phyloP scores from a whole-genome alignment of 805 yeast species.

The Metschnikowia chrysomelidarum region DNA sequence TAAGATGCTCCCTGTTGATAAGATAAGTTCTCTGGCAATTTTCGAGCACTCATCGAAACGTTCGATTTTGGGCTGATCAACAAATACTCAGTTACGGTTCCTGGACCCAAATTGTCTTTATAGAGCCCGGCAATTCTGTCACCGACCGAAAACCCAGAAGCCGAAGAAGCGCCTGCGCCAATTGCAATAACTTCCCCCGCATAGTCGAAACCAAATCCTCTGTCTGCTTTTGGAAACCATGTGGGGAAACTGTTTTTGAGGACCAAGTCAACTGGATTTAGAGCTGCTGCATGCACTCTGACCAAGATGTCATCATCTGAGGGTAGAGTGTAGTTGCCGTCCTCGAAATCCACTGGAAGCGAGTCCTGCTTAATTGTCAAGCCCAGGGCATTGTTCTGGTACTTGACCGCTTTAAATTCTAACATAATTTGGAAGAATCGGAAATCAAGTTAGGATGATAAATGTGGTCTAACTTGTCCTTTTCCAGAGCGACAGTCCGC shows the following conservation, averaged over 20 bases:
- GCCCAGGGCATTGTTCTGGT: constrained; percentile 12
- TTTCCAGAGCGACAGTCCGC: too few species aligned
- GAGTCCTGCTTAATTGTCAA: constrained; percentile 11
- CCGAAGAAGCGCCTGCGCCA: constrained; percentile 23
- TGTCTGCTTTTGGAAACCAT: constrained; percentile 10
- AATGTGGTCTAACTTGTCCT: too few species aligned
- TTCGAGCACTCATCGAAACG: constrained; percentile 36
- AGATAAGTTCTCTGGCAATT: constrained; percentile 45
- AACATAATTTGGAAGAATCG: constrained; percentile 43
- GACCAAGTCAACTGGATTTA: constrained; percentile 32
- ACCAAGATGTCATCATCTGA: constrained; percentile 22
- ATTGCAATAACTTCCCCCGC: constrained; percentile 31
- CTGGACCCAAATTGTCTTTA: constrained; percentile 23
- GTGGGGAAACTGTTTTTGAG: constrained; percentile 18
- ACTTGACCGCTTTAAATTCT: constrained; percentile 22
- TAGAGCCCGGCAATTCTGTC: constrained; percentile 29
- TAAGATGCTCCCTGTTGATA: constrained; percentile 61
- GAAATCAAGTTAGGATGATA: too few species aligned
- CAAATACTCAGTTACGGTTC: constrained; percentile 47
- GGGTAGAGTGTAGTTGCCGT: constrained; percentile 9
- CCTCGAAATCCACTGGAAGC: constrained; percentile 5
- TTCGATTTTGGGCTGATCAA: constrained; percentile 32
- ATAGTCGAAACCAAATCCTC: constrained; percentile 31
- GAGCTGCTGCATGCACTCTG: constrained; percentile 30
- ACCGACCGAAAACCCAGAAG: constrained; percentile 23